phyloP scores from a whole-genome alignment of 352 stramenopile genomes.

The Peronospora farinosa region DNA sequence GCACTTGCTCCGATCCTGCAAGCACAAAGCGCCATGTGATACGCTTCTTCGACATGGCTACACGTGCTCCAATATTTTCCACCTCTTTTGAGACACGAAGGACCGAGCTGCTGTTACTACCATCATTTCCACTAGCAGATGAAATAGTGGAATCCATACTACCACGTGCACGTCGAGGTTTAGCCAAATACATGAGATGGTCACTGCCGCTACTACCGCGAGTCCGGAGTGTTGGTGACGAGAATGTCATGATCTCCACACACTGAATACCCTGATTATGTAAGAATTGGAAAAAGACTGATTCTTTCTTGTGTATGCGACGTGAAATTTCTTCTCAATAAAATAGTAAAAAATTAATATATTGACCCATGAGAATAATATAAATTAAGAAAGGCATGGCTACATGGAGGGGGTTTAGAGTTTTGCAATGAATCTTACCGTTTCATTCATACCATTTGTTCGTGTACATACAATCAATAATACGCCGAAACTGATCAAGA shows the following conservation, averaged over 20 bases:
- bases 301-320: no score
- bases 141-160: constrained; percentile 31
- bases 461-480: no score
- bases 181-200: constrained; percentile 13
- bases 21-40: constrained; percentile 83
- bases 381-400: no score
- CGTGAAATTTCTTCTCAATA: no score
- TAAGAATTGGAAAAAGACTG: no score
- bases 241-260: constrained; percentile 32
- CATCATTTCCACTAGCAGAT: constrained; percentile 7
- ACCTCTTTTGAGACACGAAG: constrained; percentile 62
- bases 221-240: constrained; percentile 29
- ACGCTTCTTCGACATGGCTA: constrained; percentile 80
- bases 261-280: no score
- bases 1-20: constrained; percentile 61
- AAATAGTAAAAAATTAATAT: no score
- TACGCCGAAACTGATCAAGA: no score
- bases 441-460: no score
- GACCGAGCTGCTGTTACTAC: constrained; percentile 32
- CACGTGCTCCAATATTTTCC: constrained; percentile 78
- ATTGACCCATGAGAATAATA: no score
- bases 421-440: no score
- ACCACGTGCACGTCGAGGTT: constrained; percentile 26
- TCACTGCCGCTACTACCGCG: constrained; percentile 20
- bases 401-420: no score